Percentiles rank a stretch among this genome's conserved stretches.
phyloP scores from a whole-genome alignment of 169 alveolate species.

The Cryptosporidium viatorum region DNA sequence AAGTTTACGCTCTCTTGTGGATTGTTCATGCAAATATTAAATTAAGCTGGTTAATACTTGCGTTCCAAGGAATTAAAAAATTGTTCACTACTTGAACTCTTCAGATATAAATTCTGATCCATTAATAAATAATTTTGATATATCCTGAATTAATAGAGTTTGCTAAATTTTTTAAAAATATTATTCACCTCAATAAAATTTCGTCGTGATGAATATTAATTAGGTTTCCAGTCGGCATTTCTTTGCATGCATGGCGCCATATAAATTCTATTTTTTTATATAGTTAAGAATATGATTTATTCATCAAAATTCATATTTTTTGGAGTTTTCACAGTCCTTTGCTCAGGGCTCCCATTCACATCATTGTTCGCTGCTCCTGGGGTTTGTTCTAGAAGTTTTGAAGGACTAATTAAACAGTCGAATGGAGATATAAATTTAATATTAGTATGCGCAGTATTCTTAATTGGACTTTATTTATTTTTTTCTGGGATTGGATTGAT shows the following conservation, averaged over 20 bases:
- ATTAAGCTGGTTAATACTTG: neutral
- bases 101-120: too few relatives aligned
- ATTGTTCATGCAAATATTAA: too few relatives aligned
- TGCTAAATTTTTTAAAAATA: neutral
- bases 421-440: neutral
- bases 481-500: conserved; percentile 34
- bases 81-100: too few relatives aligned
- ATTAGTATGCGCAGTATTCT: neutral
- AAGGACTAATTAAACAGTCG: conserved; percentile 1
- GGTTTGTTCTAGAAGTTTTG: conserved; percentile 54
- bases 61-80: too few relatives aligned
- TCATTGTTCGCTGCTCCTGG: conserved; percentile 55
- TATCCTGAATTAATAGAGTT: too few relatives aligned
- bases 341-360: conserved; percentile 49
- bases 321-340: conserved; percentile 41
- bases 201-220: neutral
- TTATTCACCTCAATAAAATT: neutral
- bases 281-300: neutral
- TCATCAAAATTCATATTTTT: conserved; percentile 25
- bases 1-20: neutral
- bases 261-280: neutral
- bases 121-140: too few relatives aligned
- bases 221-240: neutral
- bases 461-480: conserved; percentile 21
- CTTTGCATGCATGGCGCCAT: conserved; percentile 51